Evolutionary conservation across 2,329 filamentous ascomycete species (phyloP).

Genomic region (Trichoderma sp.): DNA sequence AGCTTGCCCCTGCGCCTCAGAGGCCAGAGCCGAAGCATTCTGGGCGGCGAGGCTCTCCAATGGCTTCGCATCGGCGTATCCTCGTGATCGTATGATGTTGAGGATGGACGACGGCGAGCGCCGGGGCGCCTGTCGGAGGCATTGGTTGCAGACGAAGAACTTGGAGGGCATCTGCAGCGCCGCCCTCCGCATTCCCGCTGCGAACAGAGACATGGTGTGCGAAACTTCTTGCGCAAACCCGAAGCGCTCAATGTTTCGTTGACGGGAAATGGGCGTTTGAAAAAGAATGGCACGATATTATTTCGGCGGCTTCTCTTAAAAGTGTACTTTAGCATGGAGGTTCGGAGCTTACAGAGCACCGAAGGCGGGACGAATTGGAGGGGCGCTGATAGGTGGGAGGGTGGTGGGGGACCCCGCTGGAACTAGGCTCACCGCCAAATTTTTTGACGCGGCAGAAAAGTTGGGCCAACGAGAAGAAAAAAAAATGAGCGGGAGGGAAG

Average conservation of each 20-base stretch:
- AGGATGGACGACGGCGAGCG: conserved; percentile 45
- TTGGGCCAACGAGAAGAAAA: conserved; percentile 2
- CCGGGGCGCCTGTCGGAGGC: conserved; percentile 43
- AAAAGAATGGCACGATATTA: conserved; percentile 16
- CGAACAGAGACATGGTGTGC: conserved; percentile 46
- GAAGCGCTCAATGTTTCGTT: conserved; percentile 16
- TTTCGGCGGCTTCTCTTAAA: not conserved
- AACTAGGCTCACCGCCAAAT: conserved; percentile 38
- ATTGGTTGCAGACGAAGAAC: conserved; percentile 54
- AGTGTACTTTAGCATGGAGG: not conserved
- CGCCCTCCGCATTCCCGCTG: conserved; percentile 47
- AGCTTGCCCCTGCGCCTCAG: conserved; percentile 32
- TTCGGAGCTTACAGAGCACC: conserved; percentile 18
- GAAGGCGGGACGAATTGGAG: conserved; percentile 29
- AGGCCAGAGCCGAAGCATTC: conserved; percentile 31
- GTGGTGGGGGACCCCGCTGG: conserved; percentile 36
- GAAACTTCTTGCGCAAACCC: conserved; percentile 25
- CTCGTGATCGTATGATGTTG: conserved; percentile 45
- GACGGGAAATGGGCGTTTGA: not conserved
- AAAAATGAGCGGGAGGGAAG: not conserved
- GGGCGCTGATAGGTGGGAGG: conserved; percentile 39
- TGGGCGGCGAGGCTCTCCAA: conserved; percentile 36
- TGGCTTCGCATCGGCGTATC: conserved; percentile 43
- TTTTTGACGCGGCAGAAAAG: conserved; percentile 39
- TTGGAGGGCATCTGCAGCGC: conserved; percentile 45